Evolutionary conservation across 345 rosid genomes (phyloP).

Genomic region (Syzygium oleosum): DNA sequence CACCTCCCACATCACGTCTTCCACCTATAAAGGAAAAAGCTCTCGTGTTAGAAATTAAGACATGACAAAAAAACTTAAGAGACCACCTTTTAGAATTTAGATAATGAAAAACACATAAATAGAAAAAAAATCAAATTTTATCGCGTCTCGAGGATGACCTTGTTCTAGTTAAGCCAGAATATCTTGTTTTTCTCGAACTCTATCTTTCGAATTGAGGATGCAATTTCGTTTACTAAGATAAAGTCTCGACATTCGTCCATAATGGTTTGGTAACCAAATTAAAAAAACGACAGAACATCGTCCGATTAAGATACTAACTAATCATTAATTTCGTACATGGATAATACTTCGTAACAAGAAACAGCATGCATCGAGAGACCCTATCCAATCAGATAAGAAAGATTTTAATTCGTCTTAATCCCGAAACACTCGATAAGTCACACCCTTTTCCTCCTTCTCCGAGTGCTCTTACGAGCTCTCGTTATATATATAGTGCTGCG

Average conservation of each 20-base stretch:
- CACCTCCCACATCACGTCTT: too few relatives aligned
- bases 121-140: background rate
- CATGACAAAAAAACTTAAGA: background rate
- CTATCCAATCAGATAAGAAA: background rate
- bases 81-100: background rate
- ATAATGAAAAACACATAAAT: background rate
- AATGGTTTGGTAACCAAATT: background rate
- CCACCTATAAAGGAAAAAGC: too few relatives aligned
- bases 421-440: background rate
- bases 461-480: background rate
- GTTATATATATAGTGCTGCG: background rate
- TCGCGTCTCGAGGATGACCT: background rate
- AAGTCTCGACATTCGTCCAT: background rate
- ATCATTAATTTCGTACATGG: background rate
- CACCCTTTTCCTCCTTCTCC: background rate
- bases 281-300: background rate
- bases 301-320: background rate
- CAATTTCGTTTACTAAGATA: background rate
- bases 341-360: background rate
- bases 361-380: background rate
- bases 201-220: background rate
- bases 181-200: background rate
- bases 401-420: background rate
- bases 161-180: background rate
- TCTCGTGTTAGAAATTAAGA: background rate